phyloP scores from a whole-genome alignment of 257 asterid genomes.

The Avicennia marina region DNA sequence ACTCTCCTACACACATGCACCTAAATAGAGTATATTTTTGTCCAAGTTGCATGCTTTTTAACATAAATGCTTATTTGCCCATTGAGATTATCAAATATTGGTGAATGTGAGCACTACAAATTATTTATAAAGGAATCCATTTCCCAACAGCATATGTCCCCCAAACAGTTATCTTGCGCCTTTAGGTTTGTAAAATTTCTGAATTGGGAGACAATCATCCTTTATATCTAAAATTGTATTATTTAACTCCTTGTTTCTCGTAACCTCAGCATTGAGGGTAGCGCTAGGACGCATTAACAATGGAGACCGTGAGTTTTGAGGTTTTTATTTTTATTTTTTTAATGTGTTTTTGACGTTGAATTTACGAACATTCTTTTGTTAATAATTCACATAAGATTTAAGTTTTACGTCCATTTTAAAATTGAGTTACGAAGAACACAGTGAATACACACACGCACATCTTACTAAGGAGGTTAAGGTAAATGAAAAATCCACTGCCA shows the following conservation, averaged over 20 bases:
- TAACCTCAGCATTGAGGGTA: conserved; percentile 8
- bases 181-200: not conserved
- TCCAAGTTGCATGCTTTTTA: too few relatives aligned
- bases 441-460: too few relatives aligned
- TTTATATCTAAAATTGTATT: conserved; percentile 11
- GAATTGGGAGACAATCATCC: conserved; percentile 25
- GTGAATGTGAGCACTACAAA: conserved; percentile 16
- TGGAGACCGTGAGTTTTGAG: conserved; percentile 9
- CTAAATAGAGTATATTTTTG: too few relatives aligned
- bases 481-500: too few relatives aligned
- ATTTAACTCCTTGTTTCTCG: not conserved
- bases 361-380: conserved; percentile 23
- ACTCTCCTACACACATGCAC: too few relatives aligned
- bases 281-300: not conserved
- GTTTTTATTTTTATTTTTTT: conserved; percentile 22
- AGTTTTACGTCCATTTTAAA: too few relatives aligned
- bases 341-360: too few relatives aligned
- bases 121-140: not conserved
- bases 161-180: conserved; percentile 21
- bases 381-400: too few relatives aligned
- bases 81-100: conserved; percentile 20
- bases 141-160: conserved; percentile 27
- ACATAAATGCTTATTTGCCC: too few relatives aligned
- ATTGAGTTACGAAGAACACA: too few relatives aligned
- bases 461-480: too few relatives aligned